Evolutionary conservation across 331 rosid species (phyloP).

Genomic region (Rosa hybrid): DNA sequence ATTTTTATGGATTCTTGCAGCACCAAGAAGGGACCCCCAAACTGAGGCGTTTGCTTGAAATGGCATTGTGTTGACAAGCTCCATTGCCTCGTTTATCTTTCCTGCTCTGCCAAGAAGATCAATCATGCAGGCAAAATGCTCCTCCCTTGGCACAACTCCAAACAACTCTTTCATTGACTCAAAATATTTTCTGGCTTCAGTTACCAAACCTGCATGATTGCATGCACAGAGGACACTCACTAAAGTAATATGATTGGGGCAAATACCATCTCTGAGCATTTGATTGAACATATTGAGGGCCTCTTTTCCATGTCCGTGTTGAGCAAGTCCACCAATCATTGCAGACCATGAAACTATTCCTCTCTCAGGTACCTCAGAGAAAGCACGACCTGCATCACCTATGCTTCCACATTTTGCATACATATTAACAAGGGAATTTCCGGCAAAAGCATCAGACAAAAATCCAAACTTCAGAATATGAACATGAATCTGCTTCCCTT

Average conservation of each 20-base stretch:
- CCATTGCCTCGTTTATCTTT: constrained; percentile 72
- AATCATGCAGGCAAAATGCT: constrained; percentile 96
- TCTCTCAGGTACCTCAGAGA: constrained; percentile 70
- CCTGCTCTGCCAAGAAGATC: constrained; percentile 93
- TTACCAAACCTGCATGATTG: constrained; percentile 84
- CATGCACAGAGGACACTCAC: constrained; percentile 90
- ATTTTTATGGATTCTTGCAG: constrained; percentile 86
- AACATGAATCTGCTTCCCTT: constrained; percentile 89
- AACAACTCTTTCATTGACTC: constrained; percentile 65
- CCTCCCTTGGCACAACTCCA: constrained; percentile 73
- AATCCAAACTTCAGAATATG: constrained; percentile 75
- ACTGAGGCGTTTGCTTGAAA: constrained; percentile 70
- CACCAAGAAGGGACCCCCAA: constrained; percentile 97
- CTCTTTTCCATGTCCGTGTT: constrained; percentile 76
- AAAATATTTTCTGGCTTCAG: constrained; percentile 68
- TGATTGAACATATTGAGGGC: constrained; percentile 69
- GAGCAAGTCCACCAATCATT: constrained; percentile 93
- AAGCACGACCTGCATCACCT: constrained; percentile 69
- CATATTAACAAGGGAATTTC: constrained; percentile 92
- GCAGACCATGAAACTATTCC: constrained; percentile 95
- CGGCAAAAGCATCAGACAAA: constrained; percentile 75
- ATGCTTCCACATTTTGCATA: constrained; percentile 91
- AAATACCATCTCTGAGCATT: constrained; percentile 71
- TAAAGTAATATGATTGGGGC: constrained; percentile 79
- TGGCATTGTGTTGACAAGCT: constrained; percentile 70